A percentile compares a stretch with the other conserved stretches of the same genome.
Evolutionary conservation across 2,329 filamentous ascomycete genomes (phyloP).

Genomic region (Diaporthe vexans): DNA sequence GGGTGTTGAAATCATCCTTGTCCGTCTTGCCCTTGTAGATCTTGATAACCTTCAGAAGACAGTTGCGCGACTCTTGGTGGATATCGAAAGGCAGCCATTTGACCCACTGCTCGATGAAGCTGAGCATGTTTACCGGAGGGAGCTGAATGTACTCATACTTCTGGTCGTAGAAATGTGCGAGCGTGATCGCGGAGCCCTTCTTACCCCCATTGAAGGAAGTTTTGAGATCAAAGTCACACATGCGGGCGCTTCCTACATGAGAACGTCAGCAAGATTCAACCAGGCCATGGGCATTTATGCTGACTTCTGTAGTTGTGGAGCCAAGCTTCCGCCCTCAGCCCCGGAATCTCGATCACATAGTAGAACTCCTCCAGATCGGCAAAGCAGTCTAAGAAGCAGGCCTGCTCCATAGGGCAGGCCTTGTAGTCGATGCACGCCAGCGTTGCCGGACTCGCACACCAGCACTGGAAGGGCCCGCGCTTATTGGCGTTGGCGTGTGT

Average conservation of each 20-base stretch:
- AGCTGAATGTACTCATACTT: slow-evolving; percentile 37
- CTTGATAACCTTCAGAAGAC: not conserved
- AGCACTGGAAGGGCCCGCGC: slow-evolving; percentile 35
- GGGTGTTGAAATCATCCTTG: not conserved
- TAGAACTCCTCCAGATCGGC: slow-evolving; percentile 48
- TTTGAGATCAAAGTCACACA: not conserved
- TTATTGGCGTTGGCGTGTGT: not conserved
- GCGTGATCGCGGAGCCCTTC: not conserved
- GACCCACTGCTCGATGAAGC: not conserved
- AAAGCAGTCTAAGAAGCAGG: slow-evolving; percentile 47
- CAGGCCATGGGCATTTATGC: not conserved
- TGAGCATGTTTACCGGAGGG: not conserved
- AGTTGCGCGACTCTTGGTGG: not conserved
- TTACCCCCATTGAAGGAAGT: not conserved
- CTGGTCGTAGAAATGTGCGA: slow-evolving; percentile 29
- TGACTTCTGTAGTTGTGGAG: slow-evolving; percentile 4
- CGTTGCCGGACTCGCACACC: not conserved
- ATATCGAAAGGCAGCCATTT: not conserved
- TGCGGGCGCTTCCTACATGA: not conserved
- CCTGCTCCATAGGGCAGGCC: slow-evolving; percentile 44
- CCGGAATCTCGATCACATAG: slow-evolving; percentile 45
- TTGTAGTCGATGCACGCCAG: not conserved
- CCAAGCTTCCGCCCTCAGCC: not conserved
- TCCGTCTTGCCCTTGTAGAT: not conserved
- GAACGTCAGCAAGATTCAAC: not conserved